phyloP scores from a whole-genome alignment of 148 eudicot species.

The Nyssa sinensis region DNA sequence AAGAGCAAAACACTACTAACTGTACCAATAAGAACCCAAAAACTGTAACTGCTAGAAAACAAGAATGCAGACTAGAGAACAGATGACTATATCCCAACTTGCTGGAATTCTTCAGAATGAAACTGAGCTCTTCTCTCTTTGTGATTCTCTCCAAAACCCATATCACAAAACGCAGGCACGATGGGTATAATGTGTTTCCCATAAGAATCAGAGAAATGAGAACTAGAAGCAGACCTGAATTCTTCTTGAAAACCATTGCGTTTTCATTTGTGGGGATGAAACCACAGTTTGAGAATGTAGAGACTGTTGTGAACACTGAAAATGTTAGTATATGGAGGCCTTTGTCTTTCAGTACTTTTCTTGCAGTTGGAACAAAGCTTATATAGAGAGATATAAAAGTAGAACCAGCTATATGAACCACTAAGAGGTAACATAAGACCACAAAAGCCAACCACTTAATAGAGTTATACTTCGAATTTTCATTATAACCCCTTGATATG shows the following conservation, averaged over 20 bases:
- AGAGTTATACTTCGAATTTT: slow-evolving; percentile 32
- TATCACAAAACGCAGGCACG: slow-evolving; percentile 33
- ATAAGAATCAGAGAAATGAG: slow-evolving; percentile 55
- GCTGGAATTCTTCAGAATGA: slow-evolving; percentile 32
- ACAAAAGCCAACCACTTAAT: slow-evolving; percentile 29
- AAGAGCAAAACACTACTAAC: slow-evolving; percentile 31
- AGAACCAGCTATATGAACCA: slow-evolving; percentile 34
- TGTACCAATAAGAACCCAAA: slow-evolving; percentile 42
- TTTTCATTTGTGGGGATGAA: slow-evolving; percentile 71
- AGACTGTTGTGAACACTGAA: slow-evolving; percentile 46
- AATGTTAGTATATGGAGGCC: slow-evolving; percentile 39
- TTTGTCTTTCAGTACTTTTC: slow-evolving; percentile 42
- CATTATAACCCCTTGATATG: too few relatives aligned
- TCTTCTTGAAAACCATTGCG: slow-evolving; percentile 56
- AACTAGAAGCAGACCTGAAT: slow-evolving; percentile 60
- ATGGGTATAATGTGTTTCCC: slow-evolving; percentile 64
- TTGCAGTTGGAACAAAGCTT: slow-evolving; percentile 34
- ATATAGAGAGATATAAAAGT: slow-evolving; percentile 30
- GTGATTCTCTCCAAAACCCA: slow-evolving; percentile 35
- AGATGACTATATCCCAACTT: slow-evolving; percentile 41
- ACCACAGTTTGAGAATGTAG: slow-evolving; percentile 70
- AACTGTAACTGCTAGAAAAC: slow-evolving; percentile 30
- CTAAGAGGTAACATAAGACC: slow-evolving; percentile 41
- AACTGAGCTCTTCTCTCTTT: slow-evolving; percentile 35
- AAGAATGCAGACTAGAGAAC: slow-evolving; percentile 29